Evolutionary conservation across 345 rosid species (phyloP), one percentile per base, ranked within the genome.

Genomic region (Limnanthes douglasii): DNA sequence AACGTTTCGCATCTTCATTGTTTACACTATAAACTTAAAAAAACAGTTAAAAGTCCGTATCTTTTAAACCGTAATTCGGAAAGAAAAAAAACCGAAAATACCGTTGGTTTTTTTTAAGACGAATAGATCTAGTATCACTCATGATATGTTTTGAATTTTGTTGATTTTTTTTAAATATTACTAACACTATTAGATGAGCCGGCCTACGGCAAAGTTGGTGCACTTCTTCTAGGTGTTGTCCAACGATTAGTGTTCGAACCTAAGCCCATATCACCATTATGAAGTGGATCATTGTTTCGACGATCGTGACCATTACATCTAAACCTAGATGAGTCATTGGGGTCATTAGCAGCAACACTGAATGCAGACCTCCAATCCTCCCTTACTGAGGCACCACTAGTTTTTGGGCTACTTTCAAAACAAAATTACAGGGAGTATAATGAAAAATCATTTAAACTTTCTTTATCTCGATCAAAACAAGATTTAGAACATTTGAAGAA

Each of bases 351-450:
- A 18, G 94, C 93, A 11, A 81, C 62, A 36, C 81, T 94, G 31
- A 92, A 92, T 39, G 99, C 99, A 50, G 75, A 60, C 64, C 93
- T 92, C 99, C 99, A 92, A 49, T 85, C 99, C 18, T 92, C 95
- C 0, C 86, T 94, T 7, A 67, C 32, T 15, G 74, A 25, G 0
- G 66, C 11, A 34, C 80, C 86, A 20, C 41, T 68, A 28, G 66
- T 38, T 56, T 70, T 74, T 15, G 96, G 88, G 64, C 94, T 85
- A 64, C 75, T 85, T 23, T 92, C 99, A 78, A 25, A 8, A 36
- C 32, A 37, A 4, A 30, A 19, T 27, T 5, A 21, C 5, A 13
- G 12, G 12, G 15, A n/a, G 27, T 16, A 1, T 8, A 23, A 11
- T 37, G 15, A n/a, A n/a, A n/a, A n/a, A n/a, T n/a, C n/a, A n/a